A percentile compares a stretch with the other conserved stretches of the same genome.
These are phyloP conservation scores for Botrytis squamosa DNA, from an alignment of 2,329 filamentous ascomycete species.

Conservation along the genomic window DNA sequence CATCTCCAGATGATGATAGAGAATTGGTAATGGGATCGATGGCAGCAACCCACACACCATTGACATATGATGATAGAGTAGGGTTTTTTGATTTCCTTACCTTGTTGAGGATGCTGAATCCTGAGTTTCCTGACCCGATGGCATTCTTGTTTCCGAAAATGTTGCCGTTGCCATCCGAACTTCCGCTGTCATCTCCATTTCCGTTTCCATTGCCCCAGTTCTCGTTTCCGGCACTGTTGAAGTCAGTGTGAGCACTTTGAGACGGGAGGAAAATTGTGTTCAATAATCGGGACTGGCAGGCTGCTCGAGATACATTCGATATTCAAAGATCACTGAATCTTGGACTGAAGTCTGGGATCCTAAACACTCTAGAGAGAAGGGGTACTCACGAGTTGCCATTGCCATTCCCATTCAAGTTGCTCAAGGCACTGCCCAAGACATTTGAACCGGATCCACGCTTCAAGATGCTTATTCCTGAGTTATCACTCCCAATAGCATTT, in stretches of 20 bases:
- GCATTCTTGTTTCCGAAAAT: neutral
- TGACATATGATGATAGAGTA: neutral
- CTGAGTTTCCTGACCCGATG: neutral
- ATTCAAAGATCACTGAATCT: neutral
- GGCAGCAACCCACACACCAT: constrained; percentile 1
- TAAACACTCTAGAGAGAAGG: neutral
- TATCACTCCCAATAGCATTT: neutral
- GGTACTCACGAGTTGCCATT: neutral
- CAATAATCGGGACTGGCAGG: neutral
- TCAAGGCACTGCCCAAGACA: neutral
- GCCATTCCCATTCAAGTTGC: neutral
- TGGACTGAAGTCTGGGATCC: neutral
- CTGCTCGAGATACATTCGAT: neutral
- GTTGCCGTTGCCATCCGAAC: neutral
- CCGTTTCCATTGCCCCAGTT: neutral
- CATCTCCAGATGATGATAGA: neutral
- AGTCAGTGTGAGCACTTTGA: neutral
- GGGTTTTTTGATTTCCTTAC: constrained; percentile 1
- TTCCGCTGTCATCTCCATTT: neutral
- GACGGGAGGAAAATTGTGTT: neutral
- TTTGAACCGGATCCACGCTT: neutral
- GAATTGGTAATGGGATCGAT: neutral
- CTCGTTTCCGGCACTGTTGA: neutral
- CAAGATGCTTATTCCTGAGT: neutral
- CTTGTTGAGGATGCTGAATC: neutral